Evolutionary conservation across 345 rosid genomes (phyloP).

Genomic region (Excoecaria cochinchinensis): DNA sequence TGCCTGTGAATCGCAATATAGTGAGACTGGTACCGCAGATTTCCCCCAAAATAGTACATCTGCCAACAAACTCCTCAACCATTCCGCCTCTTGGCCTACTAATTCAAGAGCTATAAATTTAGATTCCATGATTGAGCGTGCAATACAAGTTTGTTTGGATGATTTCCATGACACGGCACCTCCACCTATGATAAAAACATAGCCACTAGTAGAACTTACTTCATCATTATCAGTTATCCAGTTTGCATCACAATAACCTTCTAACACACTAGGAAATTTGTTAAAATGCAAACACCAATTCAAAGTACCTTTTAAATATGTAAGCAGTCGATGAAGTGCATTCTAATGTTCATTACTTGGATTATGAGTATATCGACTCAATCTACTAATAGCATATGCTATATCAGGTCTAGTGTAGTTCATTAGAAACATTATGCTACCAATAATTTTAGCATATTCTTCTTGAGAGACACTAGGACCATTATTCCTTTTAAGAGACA

Average conservation of each 20-base stretch:
- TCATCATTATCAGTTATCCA: constrained; percentile 3
- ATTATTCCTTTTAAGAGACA: not conserved
- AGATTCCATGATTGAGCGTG: not conserved
- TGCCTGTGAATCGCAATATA: not conserved
- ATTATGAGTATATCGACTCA: not conserved
- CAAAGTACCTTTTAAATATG: not conserved
- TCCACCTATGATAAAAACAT: not conserved
- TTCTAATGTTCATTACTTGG: not conserved
- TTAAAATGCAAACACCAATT: not conserved
- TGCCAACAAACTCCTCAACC: not conserved
- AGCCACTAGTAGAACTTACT: not conserved
- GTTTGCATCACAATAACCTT: constrained; percentile 8
- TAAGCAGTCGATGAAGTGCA: not conserved
- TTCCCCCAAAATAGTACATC: not conserved
- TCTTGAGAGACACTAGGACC: not conserved
- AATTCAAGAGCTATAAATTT: not conserved
- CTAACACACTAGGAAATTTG: not conserved
- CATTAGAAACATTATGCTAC: not conserved
- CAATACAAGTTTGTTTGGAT: not conserved
- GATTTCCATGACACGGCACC: constrained; percentile 5
- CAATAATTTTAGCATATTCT: not conserved
- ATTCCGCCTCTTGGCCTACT: not conserved
- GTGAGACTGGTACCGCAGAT: not conserved
- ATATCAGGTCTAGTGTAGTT: constrained; percentile 8
- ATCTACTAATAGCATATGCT: not conserved